These are phyloP conservation scores for Uromyces viciae-fabae DNA, from an alignment of 1,284 basidiomycete species.

Conservation along the genomic window DNA sequence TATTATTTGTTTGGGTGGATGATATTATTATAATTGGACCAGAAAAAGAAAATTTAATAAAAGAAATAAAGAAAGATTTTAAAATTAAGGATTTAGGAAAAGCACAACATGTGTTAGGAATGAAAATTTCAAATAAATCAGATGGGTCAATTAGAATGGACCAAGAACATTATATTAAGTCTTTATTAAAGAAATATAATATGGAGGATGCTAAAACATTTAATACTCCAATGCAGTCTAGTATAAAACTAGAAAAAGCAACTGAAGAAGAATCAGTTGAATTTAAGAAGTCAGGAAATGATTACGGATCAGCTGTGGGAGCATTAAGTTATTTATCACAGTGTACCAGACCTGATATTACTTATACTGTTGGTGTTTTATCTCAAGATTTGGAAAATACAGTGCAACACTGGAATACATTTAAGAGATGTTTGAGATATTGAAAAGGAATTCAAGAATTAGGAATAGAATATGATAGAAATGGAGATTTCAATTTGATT, in stretches of 20 bases:
- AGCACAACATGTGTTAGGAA: constrained; percentile 1
- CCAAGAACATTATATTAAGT: constrained; percentile 16
- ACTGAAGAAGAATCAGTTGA: constrained; percentile 7
- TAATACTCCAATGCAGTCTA: constrained; percentile 17
- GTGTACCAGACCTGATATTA: constrained; percentile 20
- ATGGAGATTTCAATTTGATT: not conserved
- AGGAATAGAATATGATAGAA: not conserved
- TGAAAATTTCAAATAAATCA: not conserved
- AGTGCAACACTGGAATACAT: not conserved
- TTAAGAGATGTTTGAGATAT: constrained; percentile 19
- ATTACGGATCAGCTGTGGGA: constrained; percentile 19
- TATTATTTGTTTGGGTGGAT: constrained; percentile 15
- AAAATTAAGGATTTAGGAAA: constrained; percentile 20
- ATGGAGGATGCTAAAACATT: constrained; percentile 2
- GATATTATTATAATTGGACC: constrained; percentile 1
- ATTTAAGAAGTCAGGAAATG: not conserved
- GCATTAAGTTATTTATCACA: constrained; percentile 11
- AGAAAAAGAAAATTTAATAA: not conserved
- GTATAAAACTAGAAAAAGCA: constrained; percentile 8
- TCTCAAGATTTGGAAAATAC: constrained; percentile 2
- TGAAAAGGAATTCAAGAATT: not conserved
- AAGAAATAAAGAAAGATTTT: not conserved
- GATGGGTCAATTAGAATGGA: not conserved
- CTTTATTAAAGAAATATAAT: not conserved
- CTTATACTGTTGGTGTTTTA: constrained; percentile 1